phyloP scores from a whole-genome alignment of 345 rosid species.

The Gossypium sturtianum region DNA sequence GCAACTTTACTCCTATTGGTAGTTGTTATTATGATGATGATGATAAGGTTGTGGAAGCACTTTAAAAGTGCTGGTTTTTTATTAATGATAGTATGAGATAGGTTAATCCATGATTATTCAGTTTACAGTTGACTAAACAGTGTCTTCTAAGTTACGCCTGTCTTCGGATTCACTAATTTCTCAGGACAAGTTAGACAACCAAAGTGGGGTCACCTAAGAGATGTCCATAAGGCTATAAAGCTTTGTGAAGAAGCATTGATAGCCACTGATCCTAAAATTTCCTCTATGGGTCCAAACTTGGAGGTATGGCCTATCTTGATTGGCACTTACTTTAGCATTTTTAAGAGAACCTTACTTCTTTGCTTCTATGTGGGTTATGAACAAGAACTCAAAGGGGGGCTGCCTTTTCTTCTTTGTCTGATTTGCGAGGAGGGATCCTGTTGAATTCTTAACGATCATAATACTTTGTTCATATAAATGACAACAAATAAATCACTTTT shows the following conservation, averaged over 20 bases:
- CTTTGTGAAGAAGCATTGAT: conserved; percentile 74
- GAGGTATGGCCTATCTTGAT: conserved; percentile 41
- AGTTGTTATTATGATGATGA: neutral
- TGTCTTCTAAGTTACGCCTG: neutral
- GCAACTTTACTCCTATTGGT: neutral
- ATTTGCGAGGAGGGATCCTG: neutral
- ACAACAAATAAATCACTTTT: neutral
- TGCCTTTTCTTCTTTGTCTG: neutral
- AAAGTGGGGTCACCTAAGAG: conserved; percentile 93
- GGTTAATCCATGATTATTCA: neutral
- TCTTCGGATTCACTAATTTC: neutral
- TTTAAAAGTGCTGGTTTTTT: no score
- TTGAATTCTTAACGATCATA: neutral
- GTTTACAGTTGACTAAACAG: neutral
- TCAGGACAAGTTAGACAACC: conserved; percentile 83
- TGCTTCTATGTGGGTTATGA: neutral
- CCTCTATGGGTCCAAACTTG: conserved; percentile 66
- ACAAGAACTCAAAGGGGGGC: neutral
- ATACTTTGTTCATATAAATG: neutral
- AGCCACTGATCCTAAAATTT: conserved; percentile 62
- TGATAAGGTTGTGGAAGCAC: neutral
- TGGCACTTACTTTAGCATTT: neutral
- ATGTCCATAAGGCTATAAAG: conserved; percentile 84
- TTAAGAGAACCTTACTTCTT: neutral
- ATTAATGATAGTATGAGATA: neutral